Percentiles rank a stretch among this genome's conserved stretches.
Evolutionary conservation across 805 yeast species (phyloP).

Genomic region (Metschnikowia aberdeeniae): DNA sequence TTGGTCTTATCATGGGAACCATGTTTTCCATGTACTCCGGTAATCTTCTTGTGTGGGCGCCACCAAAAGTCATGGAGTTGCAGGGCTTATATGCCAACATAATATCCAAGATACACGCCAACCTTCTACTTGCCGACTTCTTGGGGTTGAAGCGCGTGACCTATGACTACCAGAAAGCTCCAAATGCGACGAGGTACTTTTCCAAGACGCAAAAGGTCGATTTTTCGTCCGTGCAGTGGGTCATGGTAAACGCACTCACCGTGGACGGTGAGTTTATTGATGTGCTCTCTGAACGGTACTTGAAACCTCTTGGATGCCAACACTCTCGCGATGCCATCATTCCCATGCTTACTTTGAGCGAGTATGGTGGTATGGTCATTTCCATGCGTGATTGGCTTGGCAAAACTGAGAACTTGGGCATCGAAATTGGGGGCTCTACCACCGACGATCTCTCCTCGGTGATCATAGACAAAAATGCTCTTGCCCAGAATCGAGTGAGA

Average conservation of each 20-base stretch:
- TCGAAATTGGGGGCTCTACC: conserved; percentile 33
- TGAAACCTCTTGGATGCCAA: conserved; percentile 82
- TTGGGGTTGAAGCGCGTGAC: conserved; percentile 85
- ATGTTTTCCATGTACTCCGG: conserved; percentile 83
- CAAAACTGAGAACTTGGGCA: conserved; percentile 57
- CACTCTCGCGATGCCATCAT: conserved; percentile 73
- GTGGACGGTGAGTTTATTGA: conserved; percentile 93
- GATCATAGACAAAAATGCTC: conserved; percentile 65
- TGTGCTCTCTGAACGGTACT: conserved; percentile 83
- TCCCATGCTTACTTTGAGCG: conserved; percentile 84
- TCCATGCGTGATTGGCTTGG: conserved; percentile 91
- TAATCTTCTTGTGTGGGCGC: conserved; percentile 74
- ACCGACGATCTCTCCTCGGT: conserved; percentile 52
- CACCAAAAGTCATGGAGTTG: conserved; percentile 64
- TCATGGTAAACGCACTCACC: conserved; percentile 79
- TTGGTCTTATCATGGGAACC: conserved; percentile 81
- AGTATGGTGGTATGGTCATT: conserved; percentile 94
- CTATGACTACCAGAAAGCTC: conserved; percentile 87
- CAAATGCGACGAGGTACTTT: conserved; percentile 76
- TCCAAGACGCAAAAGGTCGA: conserved; percentile 73
- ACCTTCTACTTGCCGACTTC: conserved; percentile 79
- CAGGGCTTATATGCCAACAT: conserved; percentile 87
- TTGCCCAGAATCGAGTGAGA: conserved; percentile 67
- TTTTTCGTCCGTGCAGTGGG: conserved; percentile 80
- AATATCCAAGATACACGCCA: conserved; percentile 64